These are phyloP conservation scores for Zea luxurians DNA, from an alignment of 176 grass and related monocot genomes.

Conservation along the genomic window DNA sequence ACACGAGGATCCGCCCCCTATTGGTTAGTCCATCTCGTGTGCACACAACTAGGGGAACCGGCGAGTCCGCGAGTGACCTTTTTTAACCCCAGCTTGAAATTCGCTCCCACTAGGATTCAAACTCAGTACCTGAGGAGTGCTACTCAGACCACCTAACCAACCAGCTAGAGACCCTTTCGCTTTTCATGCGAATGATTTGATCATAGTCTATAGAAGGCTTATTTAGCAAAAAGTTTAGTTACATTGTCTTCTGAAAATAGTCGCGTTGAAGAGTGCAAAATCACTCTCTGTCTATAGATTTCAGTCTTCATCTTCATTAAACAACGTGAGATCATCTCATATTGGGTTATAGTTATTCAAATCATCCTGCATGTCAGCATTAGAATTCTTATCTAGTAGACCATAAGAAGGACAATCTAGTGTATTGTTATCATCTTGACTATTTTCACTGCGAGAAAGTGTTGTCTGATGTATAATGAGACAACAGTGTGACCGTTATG, in stretches of 20 bases:
- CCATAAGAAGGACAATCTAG: background rate
- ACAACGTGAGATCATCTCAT: background rate
- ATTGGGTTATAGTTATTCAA: conserved; percentile 6
- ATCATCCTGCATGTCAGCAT: conserved; percentile 26
- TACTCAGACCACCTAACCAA: too few species aligned
- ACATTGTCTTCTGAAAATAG: background rate
- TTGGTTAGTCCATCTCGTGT: too few species aligned
- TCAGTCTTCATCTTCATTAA: background rate
- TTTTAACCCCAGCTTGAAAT: too few species aligned
- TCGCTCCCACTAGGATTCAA: too few species aligned
- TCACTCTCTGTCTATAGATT: background rate
- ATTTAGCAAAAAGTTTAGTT: conserved; percentile 17
- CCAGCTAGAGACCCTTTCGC: too few species aligned
- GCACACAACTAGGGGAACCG: too few species aligned
- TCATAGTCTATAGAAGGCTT: background rate
- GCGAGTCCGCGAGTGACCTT: too few species aligned
- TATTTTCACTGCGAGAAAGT: conserved; percentile 19
- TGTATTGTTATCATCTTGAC: background rate
- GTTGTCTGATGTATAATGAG: background rate
- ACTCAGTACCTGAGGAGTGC: too few species aligned
- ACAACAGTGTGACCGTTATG: conserved; percentile 10
- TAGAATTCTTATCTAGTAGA: background rate
- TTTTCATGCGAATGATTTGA: too few species aligned
- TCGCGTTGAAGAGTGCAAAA: background rate
- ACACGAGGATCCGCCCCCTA: too few species aligned